Evolutionary conservation across 2,329 filamentous ascomycete species (phyloP).

Genomic region (Colletotrichum sp.): DNA sequence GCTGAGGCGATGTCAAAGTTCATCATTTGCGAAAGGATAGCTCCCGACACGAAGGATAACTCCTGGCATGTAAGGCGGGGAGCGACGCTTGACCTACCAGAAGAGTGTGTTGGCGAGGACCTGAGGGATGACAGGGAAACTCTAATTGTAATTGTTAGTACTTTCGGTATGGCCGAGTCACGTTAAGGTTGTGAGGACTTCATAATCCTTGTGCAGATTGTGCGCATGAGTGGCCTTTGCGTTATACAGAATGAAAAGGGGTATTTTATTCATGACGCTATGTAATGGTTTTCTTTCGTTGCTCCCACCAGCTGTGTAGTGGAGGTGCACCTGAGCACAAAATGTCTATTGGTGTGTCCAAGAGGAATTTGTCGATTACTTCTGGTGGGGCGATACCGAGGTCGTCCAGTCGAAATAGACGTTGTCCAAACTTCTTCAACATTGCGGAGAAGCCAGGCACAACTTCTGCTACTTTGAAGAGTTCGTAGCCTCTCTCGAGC

Average conservation of each 20-base stretch:
- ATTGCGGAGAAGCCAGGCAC: neutral
- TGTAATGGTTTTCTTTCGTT: neutral
- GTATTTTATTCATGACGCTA: neutral
- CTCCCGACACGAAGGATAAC: neutral
- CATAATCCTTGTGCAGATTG: neutral
- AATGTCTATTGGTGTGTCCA: conserved; percentile 8
- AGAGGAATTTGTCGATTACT: neutral
- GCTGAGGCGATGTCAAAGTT: neutral
- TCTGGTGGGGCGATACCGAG: neutral
- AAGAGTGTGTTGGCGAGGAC: neutral
- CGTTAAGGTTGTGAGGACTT: neutral
- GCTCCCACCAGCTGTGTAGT: conserved; percentile 1
- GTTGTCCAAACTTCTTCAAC: neutral
- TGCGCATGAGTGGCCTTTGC: neutral
- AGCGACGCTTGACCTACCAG: neutral
- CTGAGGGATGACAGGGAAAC: neutral
- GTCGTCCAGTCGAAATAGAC: neutral
- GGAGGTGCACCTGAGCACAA: neutral
- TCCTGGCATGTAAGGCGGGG: neutral
- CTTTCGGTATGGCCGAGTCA: neutral
- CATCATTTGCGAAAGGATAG: neutral
- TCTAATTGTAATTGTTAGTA: neutral
- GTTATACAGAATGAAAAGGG: neutral
- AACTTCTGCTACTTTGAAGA: neutral
- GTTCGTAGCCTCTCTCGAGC: neutral